Evolutionary conservation across 352 stramenopile species (phyloP), one percentile per base, ranked within the genome.

Genomic region (Globisporangium orthogonon): DNA sequence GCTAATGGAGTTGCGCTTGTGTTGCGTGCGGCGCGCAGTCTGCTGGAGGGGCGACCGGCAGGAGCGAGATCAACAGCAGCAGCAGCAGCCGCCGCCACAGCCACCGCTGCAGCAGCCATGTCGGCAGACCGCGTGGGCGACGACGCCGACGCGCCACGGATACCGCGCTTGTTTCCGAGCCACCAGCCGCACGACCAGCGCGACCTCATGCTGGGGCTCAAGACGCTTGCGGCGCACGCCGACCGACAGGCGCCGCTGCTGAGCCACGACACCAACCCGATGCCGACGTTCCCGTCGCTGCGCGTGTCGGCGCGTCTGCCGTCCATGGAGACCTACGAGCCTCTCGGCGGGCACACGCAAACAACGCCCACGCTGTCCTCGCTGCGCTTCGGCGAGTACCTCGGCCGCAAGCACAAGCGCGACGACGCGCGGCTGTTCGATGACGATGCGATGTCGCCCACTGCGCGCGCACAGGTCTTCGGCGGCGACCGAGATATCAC

Each of bases 381-480:
- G 6, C 46, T 49, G 40, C 65, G 62, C 17, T 73, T 82, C 7
- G 60, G 51, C 3, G 58, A 50, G 46, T 60, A 59, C 41, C 58
- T 74, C 17, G 68, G 63, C 0, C 61, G 62, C 30, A 61, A 69
- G 18, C 67, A 58, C 55, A 79, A 79, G 30, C 66, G 64, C 28
- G 67, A 63, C 7, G 75, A 71, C 29, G 58, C 63, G 28, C 49
- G 62, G 31, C 14, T 72, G n/a, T 52, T 43, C 0, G 61, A 73
- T 18, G 58, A 73, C 28, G 58, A 73, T 39, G 61, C 65, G 50
- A 70, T 49, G 29, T 83, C 73, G 15, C 73, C 73, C 7, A 73
- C 64, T 15, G 75, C 66, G 14, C 60, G 74, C 44, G 83, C 66
- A 63, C 64, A 83, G 43, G 58, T 66, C 17, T 69, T 52, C 35